These are phyloP conservation scores for Candida freyschussii DNA, from an alignment of 1,139 yeast genomes.

Conservation along the genomic window DNA sequence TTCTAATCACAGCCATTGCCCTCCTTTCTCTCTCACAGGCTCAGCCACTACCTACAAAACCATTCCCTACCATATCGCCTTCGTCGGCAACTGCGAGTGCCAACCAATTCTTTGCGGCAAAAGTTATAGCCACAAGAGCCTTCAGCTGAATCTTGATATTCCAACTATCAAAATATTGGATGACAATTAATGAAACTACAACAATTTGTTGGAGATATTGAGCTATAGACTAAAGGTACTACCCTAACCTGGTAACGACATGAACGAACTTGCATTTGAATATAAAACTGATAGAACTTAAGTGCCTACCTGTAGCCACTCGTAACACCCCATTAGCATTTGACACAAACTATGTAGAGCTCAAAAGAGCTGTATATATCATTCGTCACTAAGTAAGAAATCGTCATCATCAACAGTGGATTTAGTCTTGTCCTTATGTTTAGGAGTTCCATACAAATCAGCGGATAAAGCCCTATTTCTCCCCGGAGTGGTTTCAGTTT, in stretches of 20 bases:
- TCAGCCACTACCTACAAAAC: slow-evolving; percentile 4
- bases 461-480: slow-evolving; percentile 31
- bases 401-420: slow-evolving; percentile 8
- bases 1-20: not conserved
- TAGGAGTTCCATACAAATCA: slow-evolving; percentile 25
- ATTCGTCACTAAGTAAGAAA: slow-evolving; percentile 14
- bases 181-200: too few species aligned
- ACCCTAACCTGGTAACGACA: too few species aligned
- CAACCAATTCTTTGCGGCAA: slow-evolving; percentile 13
- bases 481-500: slow-evolving; percentile 29
- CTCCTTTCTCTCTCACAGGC: not conserved
- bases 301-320: not conserved
- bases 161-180: too few species aligned
- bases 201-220: not conserved
- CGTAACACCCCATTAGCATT: too few species aligned
- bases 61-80: slow-evolving; percentile 8
- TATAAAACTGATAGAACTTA: too few species aligned
- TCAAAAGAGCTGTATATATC: not conserved
- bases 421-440: slow-evolving; percentile 37
- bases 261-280: too few species aligned
- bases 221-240: not conserved
- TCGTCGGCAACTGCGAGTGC: slow-evolving; percentile 5
- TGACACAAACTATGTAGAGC: not conserved
- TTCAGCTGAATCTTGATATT: slow-evolving; percentile 4
- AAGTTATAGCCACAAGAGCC: slow-evolving; percentile 11